Base-by-base conservation (phyloP, 768 basidiomycete species). In the Galerina sulciceps region DNA sequence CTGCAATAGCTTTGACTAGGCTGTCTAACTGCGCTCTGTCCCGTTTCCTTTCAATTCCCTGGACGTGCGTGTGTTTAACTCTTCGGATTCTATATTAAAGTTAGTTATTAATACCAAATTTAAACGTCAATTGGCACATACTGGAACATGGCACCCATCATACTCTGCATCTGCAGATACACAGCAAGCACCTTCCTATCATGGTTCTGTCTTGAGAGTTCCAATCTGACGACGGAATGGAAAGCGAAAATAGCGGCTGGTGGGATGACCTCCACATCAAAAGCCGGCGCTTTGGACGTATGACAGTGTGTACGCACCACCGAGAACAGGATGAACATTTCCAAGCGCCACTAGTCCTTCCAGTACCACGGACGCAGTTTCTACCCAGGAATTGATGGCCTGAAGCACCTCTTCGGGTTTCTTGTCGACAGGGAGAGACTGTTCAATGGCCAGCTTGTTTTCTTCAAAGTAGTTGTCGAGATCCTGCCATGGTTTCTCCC, bases 111-210 rank as follows among this genome's bases (percentile, higher is more conserved):
- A 15, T 22, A 10, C 11, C 6, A 10, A 17, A 10, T 14, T 37
- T 15, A 26, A 53, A 17, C 26, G 8, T 15, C 9, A n/a, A 8
- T 31, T 31, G 26, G 26, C n/a, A 64, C 79, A 5, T 55, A 81
- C 80, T 78, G 74, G 22, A 81, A 69, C 15, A 82, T 70, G 1
- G 71, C 68, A 10, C 64, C 59, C 76, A 83, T 77, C 77, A 77
- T 79, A 38, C 78, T 73, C 43, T 70, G 72, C 78, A 82, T 82
- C 61, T 76, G 73, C 6, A 76, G 44, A 49, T 75, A 73, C 10
- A 83, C 66, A 1, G 68, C 64, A 14, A 76, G 53, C n/a, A 82
- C 73, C 55, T 77, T 80, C 59, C 71, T 75, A 57, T 81, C 75
- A 45, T 81, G 82, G 17, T 80, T 77, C n/a, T 75, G 67, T 37